These are phyloP conservation scores for Hypoxylon lenormandii DNA, from an alignment of 495 filamentous ascomycete species.

Conservation along the genomic window DNA sequence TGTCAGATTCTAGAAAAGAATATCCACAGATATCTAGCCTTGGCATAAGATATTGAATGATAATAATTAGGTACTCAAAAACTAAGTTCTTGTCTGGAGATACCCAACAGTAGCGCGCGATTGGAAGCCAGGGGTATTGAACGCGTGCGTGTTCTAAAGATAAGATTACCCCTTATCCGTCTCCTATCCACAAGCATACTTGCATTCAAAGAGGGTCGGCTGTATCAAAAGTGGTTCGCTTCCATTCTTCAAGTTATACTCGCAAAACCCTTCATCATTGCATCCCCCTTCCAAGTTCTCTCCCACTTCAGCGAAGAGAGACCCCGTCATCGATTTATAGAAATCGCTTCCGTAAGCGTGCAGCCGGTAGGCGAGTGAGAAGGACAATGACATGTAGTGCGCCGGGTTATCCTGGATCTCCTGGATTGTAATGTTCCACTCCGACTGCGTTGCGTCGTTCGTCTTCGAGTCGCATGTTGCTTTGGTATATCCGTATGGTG, in stretches of 20 bases:
- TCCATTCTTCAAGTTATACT: conserved; percentile 28
- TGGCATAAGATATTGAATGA: no score
- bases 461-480: conserved; percentile 14
- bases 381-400: conserved; percentile 33
- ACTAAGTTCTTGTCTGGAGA: no score
- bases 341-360: conserved; percentile 22
- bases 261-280: conserved; percentile 25
- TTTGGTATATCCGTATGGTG: conserved; percentile 29
- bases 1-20: not conserved
- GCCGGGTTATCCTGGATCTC: conserved; percentile 26
- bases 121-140: no score
- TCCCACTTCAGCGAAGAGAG: conserved; percentile 6
- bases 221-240: conserved; percentile 33
- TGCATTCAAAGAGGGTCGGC: conserved; percentile 38
- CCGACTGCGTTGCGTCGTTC: conserved; percentile 8
- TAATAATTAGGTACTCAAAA: no score
- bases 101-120: no score
- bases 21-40: no score
- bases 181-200: conserved; percentile 30
- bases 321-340: conserved; percentile 30
- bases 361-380: conserved; percentile 29
- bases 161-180: conserved; percentile 8
- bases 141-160: no score
- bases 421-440: conserved; percentile 36
- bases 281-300: conserved; percentile 31